A percentile compares a stretch with the other conserved stretches of the same genome.
These are phyloP conservation scores for Vitis labrusca DNA, from an alignment of 164 flowering plant species.

Conservation along the genomic window DNA sequence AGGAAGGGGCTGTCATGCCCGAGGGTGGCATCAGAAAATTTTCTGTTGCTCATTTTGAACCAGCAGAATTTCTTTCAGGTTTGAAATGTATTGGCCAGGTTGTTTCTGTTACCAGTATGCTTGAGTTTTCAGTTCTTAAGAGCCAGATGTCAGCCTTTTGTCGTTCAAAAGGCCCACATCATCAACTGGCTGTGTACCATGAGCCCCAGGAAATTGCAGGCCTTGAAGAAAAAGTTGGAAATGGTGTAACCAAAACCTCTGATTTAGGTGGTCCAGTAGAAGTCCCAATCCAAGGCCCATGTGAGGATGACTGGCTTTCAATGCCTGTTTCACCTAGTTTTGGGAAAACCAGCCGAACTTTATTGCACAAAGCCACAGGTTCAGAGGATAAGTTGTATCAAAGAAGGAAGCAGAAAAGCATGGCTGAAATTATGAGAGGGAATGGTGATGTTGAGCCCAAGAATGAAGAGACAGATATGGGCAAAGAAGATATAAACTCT, in stretches of 20 bases:
- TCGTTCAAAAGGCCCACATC: slow-evolving; percentile 30
- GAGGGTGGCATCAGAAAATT: slow-evolving; percentile 13
- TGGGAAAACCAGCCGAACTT: slow-evolving; percentile 7
- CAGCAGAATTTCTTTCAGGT: slow-evolving; percentile 16
- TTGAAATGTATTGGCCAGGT: slow-evolving; percentile 26
- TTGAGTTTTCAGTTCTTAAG: slow-evolving; percentile 29
- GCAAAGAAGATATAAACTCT: slow-evolving; percentile 4
- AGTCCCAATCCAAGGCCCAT: slow-evolving; percentile 27
- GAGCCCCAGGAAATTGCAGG: slow-evolving; percentile 30
- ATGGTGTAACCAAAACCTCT: slow-evolving; percentile 2
- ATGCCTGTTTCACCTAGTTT: slow-evolving; percentile 15
- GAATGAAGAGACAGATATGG: neutral
- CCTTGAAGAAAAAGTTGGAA: slow-evolving; percentile 26
- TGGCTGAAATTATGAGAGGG: slow-evolving; percentile 38
- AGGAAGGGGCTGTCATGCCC: slow-evolving; percentile 32
- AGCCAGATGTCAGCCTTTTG: slow-evolving; percentile 44
- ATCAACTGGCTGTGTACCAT: slow-evolving; percentile 30
- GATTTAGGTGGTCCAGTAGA: slow-evolving; percentile 14
- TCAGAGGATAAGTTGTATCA: slow-evolving; percentile 28
- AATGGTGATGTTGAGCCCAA: slow-evolving; percentile 9
- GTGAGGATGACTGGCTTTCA: slow-evolving; percentile 40
- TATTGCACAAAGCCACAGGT: slow-evolving; percentile 15
- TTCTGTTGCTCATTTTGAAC: slow-evolving; percentile 12
- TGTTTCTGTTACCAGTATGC: slow-evolving; percentile 6
- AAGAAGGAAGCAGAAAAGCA: slow-evolving; percentile 56